A percentile compares a stretch with the other conserved stretches of the same genome.
phyloP scores from a whole-genome alignment of 768 basidiomycete species.

The Termitomyces sp. region DNA sequence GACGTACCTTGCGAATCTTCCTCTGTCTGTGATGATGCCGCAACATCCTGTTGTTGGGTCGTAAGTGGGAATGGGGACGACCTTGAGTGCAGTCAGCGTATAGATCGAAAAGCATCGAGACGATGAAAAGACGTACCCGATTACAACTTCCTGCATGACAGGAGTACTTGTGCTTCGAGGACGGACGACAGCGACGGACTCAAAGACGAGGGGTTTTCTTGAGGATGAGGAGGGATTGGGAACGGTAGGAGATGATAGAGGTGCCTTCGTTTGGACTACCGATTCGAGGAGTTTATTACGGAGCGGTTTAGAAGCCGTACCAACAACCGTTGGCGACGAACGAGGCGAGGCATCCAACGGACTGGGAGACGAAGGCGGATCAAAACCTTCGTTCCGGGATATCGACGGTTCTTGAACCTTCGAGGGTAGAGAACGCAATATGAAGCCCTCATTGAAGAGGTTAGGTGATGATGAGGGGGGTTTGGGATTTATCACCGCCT shows the following conservation, averaged over 20 bases:
- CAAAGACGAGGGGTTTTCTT: conserved; percentile 25
- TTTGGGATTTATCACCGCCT: conserved; percentile 6
- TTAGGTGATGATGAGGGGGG: conserved; percentile 7
- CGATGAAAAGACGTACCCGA: background rate
- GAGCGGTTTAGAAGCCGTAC: conserved; percentile 3
- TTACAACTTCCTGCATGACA: background rate
- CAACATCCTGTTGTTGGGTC: background rate
- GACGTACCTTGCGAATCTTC: conserved; percentile 37
- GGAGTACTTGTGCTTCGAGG: background rate
- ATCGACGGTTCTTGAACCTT: background rate
- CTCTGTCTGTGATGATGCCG: conserved; percentile 36
- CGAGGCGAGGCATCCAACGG: background rate
- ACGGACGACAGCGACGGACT: conserved; percentile 12
- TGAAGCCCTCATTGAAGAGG: conserved; percentile 6
- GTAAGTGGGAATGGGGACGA: too few relatives aligned
- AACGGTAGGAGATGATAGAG: conserved; percentile 25
- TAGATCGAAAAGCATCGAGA: too few relatives aligned
- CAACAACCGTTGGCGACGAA: conserved; percentile 11
- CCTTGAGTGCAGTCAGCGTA: background rate
- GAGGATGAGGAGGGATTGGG: background rate
- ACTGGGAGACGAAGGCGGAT: conserved; percentile 5
- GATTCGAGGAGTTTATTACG: conserved; percentile 9
- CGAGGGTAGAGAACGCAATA: background rate
- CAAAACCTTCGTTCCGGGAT: background rate
- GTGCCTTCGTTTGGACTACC: background rate